Base-by-base conservation (phyloP, 2,329 filamentous ascomycete genomes). In the Lachnellula cervina region DNA sequence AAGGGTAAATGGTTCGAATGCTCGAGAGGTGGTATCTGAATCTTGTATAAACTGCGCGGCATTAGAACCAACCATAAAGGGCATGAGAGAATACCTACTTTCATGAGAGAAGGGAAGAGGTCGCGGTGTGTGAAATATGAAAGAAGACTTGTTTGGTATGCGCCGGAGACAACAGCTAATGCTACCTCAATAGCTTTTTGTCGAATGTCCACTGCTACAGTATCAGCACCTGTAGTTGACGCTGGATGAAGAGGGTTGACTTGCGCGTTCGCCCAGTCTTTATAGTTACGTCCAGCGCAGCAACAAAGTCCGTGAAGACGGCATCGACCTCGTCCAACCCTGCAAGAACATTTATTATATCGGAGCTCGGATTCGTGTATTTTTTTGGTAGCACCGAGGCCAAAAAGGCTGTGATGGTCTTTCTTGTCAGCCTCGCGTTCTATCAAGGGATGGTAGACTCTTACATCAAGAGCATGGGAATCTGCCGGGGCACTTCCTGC, bases 61-160 rank as follows among this genome's bases (percentile, higher is more conserved):
- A 52, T 65, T 16, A 66, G 49, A 47, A 56, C 28, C 42, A 17
- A 35, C 19, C 4, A 1, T 37, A 42, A 3, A 25, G 25, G 7
- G n/a, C 44, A 17, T 16, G 7, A 14, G 9, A 28, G 21, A 34
- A 2, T 16, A 55, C 75, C 54, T 71, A 94, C 90, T 83, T 95
- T 97, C 84, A 97, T 96, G 52, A 97, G 80, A 8, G 91, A 87
- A 19, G 93, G 93, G 68, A 99, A 99, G 37, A 97, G 79, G 70
- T 99, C 94, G 63, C 90, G 81, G 68, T 97, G 92, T 42, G 94
- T 94, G 68, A 99, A 90, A 72, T 97, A 99, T 1, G 92, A 95
- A 53, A 97, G 80, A 21, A 99, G 79, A 48, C 90, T 94, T 4
- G 94, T 97, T 73, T 96, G 91, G 71, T 97, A 97, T 55, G 92